Percentiles rank a stretch among this genome's conserved stretches.
Conservation (phyloP, 2,329 filamentous ascomycete genomes). For the Didymella pinodella region DNA sequence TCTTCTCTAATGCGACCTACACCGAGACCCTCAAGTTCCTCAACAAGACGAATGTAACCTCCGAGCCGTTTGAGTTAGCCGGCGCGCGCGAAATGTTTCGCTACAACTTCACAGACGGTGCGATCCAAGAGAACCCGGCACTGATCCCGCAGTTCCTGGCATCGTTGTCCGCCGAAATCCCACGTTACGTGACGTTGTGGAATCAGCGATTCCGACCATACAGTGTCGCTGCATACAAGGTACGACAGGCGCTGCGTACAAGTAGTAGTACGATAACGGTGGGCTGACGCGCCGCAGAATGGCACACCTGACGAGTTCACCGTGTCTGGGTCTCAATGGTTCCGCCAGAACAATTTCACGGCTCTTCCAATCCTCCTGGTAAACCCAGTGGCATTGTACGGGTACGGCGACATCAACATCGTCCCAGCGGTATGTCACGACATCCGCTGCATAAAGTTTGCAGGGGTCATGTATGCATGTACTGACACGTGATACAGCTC, state of each 20-base stretch:
- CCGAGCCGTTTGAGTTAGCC: slow-evolving; percentile 44
- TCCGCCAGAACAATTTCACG: slow-evolving; percentile 48
- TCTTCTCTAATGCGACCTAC: slow-evolving; percentile 50
- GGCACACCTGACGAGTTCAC: slow-evolving; percentile 48
- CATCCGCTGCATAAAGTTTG: slow-evolving; percentile 23
- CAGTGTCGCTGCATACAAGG: slow-evolving; percentile 48
- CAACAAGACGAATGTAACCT: slow-evolving; percentile 43
- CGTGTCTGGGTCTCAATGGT: slow-evolving; percentile 47
- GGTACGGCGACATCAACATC: slow-evolving; percentile 49
- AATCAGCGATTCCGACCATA: slow-evolving; percentile 43
- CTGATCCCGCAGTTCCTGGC: slow-evolving; percentile 36
- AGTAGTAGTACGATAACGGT: slow-evolving; percentile 17
- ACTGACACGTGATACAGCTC: slow-evolving; percentile 45
- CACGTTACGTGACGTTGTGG: slow-evolving; percentile 46
- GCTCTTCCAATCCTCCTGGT: slow-evolving; percentile 46
- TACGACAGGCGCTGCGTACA: slow-evolving; percentile 24
- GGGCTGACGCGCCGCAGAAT: slow-evolving; percentile 41
- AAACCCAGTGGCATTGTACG: slow-evolving; percentile 49
- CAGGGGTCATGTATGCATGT: slow-evolving; percentile 35
- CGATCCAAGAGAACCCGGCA: slow-evolving; percentile 34
- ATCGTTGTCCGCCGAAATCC: slow-evolving; percentile 42
- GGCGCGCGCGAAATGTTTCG: slow-evolving; percentile 44
- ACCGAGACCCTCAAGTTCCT: slow-evolving; percentile 48
- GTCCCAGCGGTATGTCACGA: slow-evolving; percentile 49
- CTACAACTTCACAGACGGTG: slow-evolving; percentile 46